These are phyloP conservation scores for Ophiostoma himal-ulmi DNA, from an alignment of 2,329 filamentous ascomycete genomes.

Conservation along the genomic window DNA sequence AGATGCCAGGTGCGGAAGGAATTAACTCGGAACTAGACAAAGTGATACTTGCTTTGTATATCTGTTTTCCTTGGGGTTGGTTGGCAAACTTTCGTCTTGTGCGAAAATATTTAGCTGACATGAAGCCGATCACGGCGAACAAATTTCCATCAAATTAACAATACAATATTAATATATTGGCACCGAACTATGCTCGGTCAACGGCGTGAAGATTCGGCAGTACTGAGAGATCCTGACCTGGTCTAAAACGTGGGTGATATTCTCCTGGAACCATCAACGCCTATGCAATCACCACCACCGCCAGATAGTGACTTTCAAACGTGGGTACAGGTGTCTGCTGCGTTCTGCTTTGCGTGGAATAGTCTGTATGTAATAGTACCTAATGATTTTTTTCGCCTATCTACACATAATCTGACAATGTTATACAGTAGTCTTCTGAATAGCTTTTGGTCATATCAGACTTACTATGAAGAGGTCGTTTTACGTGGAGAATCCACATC, in stretches of 20 bases:
- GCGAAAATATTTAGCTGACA: too few species aligned
- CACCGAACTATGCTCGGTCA: background rate
- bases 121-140: background rate
- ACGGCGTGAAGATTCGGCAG: background rate
- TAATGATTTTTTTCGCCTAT: background rate
- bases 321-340: slow-evolving; percentile 16
- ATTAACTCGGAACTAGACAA: too few species aligned
- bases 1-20: too few species aligned
- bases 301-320: slow-evolving; percentile 14
- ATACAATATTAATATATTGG: background rate
- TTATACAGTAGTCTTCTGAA: background rate
- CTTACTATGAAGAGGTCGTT: background rate
- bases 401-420: background rate
- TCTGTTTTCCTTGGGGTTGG: too few species aligned
- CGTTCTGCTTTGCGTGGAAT: slow-evolving; percentile 17
- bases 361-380: slow-evolving; percentile 11
- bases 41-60: too few species aligned
- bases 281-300: background rate
- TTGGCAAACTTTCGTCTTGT: too few species aligned
- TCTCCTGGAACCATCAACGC: background rate
- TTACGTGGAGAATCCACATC: slow-evolving; percentile 29
- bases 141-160: background rate
- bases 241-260: background rate
- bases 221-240: background rate
- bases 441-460: slow-evolving; percentile 3